Percentiles rank a stretch among this genome's conserved stretches.
Conservation (phyloP, 345 rosid genomes). For the Conringia planisiliqua region DNA sequence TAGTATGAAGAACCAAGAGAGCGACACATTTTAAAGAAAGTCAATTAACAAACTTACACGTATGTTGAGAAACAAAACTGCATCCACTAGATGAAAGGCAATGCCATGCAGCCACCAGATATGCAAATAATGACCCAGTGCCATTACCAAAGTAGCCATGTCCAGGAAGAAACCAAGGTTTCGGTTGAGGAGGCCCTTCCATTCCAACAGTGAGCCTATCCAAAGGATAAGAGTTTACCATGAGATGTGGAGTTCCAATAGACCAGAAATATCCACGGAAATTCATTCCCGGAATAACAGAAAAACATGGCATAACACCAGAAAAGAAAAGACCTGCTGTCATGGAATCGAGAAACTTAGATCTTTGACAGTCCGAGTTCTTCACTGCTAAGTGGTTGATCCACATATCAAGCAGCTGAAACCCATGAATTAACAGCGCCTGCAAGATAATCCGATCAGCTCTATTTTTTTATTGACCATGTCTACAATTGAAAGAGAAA, state of each 20-base stretch:
- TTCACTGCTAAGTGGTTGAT: conserved; percentile 67
- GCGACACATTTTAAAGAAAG: not conserved
- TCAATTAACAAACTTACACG: conserved; percentile 56
- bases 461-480: not conserved
- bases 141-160: conserved; percentile 89
- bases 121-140: conserved; percentile 83
- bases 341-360: conserved; percentile 58
- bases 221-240: conserved; percentile 11
- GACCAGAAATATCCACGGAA: not conserved
- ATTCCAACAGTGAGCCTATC: conserved; percentile 85
- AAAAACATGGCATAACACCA: not conserved
- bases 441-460: conserved; percentile 33
- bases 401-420: conserved; percentile 90
- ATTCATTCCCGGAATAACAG: not conserved
- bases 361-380: conserved; percentile 52
- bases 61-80: conserved; percentile 79
- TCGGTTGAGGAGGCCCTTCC: conserved; percentile 87
- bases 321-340: conserved; percentile 55
- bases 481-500: not conserved
- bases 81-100: conserved; percentile 94
- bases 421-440: conserved; percentile 91
- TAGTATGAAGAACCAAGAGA: not conserved
- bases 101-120: conserved; percentile 98
- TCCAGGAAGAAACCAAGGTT: conserved; percentile 92
- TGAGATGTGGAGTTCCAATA: not conserved